Percentiles rank a stretch among this genome's conserved stretches.
Conservation (phyloP, 73 alveolate genomes). For the Stentor coeruleus region DNA sequence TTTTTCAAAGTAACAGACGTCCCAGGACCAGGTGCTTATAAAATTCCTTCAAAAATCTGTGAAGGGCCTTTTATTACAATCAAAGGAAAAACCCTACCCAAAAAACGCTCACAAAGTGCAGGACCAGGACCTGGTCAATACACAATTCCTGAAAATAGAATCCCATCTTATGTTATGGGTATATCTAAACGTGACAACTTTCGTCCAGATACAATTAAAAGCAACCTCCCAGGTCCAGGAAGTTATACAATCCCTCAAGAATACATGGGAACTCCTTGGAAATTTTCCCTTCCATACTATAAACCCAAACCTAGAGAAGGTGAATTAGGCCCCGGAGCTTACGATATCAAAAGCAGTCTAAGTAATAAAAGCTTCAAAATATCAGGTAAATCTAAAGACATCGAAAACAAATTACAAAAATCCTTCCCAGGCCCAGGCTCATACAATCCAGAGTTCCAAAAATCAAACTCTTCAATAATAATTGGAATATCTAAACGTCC, state of each 20-base stretch:
- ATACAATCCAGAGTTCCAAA: not conserved
- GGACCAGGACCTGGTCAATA: not conserved
- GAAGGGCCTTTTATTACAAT: slow-evolving; percentile 39
- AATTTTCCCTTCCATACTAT: not conserved
- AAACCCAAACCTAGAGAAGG: not conserved
- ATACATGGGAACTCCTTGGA: not conserved
- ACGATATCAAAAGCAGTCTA: not conserved
- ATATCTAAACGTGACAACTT: not conserved
- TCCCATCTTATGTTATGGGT: not conserved
- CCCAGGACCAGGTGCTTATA: slow-evolving; percentile 53
- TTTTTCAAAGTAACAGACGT: not conserved
- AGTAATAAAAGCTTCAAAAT: not conserved
- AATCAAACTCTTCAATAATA: not conserved
- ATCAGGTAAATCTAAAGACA: not conserved
- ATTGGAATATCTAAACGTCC: not conserved
- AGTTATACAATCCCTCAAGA: not conserved
- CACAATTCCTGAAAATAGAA: not conserved
- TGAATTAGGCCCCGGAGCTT: not conserved
- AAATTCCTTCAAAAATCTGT: slow-evolving; percentile 35
- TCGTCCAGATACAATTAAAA: not conserved
- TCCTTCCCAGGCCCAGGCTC: slow-evolving; percentile 8
- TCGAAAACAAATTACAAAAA: too few species aligned
- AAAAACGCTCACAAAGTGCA: not conserved
- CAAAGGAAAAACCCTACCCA: not conserved
- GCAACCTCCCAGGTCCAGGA: slow-evolving; percentile 15